Percentiles rank a stretch among this genome's conserved stretches.
Evolutionary conservation across 192 early-diverging fungal genomes (phyloP).

Genomic region (Linnemannia zychae): DNA sequence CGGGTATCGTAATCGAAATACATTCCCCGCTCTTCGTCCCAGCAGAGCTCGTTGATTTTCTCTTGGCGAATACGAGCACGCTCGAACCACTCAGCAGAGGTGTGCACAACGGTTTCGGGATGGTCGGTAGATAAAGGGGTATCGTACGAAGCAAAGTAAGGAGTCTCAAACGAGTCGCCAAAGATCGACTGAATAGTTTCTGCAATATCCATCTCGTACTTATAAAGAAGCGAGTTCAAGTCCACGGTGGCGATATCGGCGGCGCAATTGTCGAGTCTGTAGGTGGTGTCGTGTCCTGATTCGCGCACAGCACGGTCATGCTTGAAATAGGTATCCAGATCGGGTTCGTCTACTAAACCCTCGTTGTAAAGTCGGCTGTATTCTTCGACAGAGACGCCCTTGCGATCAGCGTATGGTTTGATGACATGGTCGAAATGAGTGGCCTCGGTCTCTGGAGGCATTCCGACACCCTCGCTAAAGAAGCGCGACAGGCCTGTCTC

Average conservation of each 20-base stretch:
- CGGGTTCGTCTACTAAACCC: constrained; percentile 78
- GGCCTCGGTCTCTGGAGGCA: constrained; percentile 97
- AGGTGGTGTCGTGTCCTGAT: constrained; percentile 96
- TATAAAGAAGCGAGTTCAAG: constrained; percentile 92
- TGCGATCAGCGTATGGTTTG: constrained; percentile 77
- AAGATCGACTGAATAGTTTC: constrained; percentile 72
- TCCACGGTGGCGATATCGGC: constrained; percentile 94
- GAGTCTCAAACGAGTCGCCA: constrained; percentile 63
- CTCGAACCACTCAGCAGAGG: constrained; percentile 68
- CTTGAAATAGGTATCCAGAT: constrained; percentile 94
- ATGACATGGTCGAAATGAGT: constrained; percentile 89
- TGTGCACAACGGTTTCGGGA: constrained; percentile 54
- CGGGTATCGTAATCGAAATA: constrained; percentile 93
- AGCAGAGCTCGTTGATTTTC: constrained; percentile 82
- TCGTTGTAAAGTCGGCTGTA: constrained; percentile 81
- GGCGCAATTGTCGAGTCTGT: constrained; percentile 90
- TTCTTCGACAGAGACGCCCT: constrained; percentile 74
- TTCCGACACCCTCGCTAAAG: constrained; percentile 89
- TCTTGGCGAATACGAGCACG: constrained; percentile 70
- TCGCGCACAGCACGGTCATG: constrained; percentile 97
- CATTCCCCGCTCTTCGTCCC: constrained; percentile 80
- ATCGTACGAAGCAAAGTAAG: constrained; percentile 24
- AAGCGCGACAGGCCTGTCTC: constrained; percentile 84
- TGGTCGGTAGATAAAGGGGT: constrained; percentile 3
- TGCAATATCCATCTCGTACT: constrained; percentile 93